These are phyloP conservation scores for Monosporozyma aquatica DNA, from an alignment of 805 yeast species.

Conservation along the genomic window DNA sequence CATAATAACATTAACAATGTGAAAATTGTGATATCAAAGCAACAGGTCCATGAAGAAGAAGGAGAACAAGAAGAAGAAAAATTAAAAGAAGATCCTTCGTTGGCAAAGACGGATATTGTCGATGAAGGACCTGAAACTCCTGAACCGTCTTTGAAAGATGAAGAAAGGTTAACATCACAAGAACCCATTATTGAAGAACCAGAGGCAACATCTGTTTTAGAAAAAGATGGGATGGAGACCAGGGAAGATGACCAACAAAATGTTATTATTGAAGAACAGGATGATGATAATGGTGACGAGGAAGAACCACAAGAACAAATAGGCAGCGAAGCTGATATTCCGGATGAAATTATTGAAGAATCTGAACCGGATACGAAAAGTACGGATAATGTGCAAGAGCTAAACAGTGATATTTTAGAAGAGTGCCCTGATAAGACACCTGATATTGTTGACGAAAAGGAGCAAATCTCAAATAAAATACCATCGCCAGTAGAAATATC, in stretches of 20 bases:
- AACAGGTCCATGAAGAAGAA: conserved; percentile 1
- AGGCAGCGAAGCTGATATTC: not conserved
- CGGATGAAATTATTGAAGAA: not conserved
- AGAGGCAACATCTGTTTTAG: not conserved
- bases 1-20: conserved; percentile 34
- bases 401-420: not conserved
- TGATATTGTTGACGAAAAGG: not conserved
- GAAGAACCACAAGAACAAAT: too few species aligned
- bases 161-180: not conserved
- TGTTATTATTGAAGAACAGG: not conserved
- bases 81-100: too few species aligned
- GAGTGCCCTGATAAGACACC: not conserved
- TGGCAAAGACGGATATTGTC: conserved; percentile 2
- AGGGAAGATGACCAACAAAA: not conserved
- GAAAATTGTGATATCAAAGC: conserved; percentile 4
- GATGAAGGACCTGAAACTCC: conserved; percentile 26
- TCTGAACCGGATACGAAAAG: not conserved
- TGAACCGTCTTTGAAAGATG: conserved; percentile 14
- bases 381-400: not conserved
- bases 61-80: not conserved
- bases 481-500: too few species aligned
- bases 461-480: not conserved
- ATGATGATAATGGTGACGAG: too few species aligned
- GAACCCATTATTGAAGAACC: conserved; percentile 1
- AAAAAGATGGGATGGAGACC: too few species aligned